phyloP scores from a whole-genome alignment of 2,329 filamentous ascomycete species.

The Tolypocladium ophioglossoides region DNA sequence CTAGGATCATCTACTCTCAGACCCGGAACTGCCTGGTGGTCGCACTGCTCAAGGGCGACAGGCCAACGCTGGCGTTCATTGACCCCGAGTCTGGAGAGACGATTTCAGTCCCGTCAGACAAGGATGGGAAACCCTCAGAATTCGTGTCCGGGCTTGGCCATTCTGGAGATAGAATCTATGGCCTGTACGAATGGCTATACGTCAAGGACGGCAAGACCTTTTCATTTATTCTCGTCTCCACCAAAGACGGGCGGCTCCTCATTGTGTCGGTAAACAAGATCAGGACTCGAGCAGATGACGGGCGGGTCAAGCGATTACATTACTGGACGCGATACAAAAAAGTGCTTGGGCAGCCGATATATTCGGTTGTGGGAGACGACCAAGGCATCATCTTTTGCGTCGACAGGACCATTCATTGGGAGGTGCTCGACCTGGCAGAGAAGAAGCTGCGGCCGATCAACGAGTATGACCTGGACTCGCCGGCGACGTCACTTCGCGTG shows the following conservation, averaged over 20 bases:
- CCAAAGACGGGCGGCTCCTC: constrained; percentile 41
- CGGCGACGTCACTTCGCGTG: constrained; percentile 37
- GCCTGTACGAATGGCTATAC: constrained; percentile 54
- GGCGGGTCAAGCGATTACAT: constrained; percentile 19
- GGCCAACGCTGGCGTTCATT: constrained; percentile 43
- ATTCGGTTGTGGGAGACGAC: constrained; percentile 43
- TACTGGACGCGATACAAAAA: constrained; percentile 46
- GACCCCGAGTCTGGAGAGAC: constrained; percentile 43
- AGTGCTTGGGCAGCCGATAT: constrained; percentile 36
- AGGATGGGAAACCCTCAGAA: constrained; percentile 26
- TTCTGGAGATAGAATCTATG: constrained; percentile 45
- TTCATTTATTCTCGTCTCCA: constrained; percentile 52
- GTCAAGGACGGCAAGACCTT: constrained; percentile 46
- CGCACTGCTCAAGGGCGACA: constrained; percentile 31
- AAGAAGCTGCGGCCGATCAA: constrained; percentile 40
- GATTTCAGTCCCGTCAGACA: constrained; percentile 36
- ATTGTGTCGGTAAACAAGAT: constrained; percentile 38
- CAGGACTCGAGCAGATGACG: constrained; percentile 7
- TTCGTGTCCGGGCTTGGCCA: constrained; percentile 48
- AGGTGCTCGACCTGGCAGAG: constrained; percentile 37
- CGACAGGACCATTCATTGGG: constrained; percentile 43
- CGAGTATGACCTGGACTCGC: constrained; percentile 39
- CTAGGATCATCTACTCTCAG: constrained; percentile 43
- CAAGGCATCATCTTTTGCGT: constrained; percentile 47
- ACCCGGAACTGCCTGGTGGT: constrained; percentile 42